These are phyloP conservation scores for Naganishia onofrii DNA, from an alignment of 768 basidiomycete species.

Conservation along the genomic window DNA sequence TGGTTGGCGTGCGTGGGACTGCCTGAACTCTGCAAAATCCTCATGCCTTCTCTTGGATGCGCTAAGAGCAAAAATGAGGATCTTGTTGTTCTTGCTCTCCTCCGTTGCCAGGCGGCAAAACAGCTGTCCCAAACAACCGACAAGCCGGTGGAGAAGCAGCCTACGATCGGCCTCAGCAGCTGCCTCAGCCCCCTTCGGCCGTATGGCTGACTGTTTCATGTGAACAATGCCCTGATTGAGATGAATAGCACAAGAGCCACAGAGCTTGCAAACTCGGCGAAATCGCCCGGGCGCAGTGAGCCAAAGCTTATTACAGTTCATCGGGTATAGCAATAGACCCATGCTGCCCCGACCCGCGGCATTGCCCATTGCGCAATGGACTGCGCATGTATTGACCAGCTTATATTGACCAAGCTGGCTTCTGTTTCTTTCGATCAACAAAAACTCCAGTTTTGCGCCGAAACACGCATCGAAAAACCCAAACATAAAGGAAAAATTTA, in stretches of 20 bases:
- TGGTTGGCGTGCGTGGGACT: background rate
- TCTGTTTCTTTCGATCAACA: too few species aligned
- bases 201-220: background rate
- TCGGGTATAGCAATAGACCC: background rate
- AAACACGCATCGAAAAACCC: too few species aligned
- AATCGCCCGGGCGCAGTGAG: background rate
- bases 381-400: too few species aligned
- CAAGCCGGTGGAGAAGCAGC: conserved; percentile 5
- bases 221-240: background rate
- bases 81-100: background rate
- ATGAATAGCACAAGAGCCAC: background rate
- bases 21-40: background rate
- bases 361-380: too few species aligned
- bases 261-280: too few species aligned
- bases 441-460: too few species aligned
- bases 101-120: background rate
- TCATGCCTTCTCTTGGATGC: background rate
- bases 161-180: too few species aligned
- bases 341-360: too few species aligned
- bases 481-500: too few species aligned
- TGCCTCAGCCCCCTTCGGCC: background rate
- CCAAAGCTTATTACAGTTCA: conserved; percentile 1
- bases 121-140: background rate
- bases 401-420: too few species aligned
- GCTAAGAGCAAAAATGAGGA: background rate